Evolutionary conservation across 345 rosid species (phyloP).

Genomic region (Excoecaria cochinchinensis): DNA sequence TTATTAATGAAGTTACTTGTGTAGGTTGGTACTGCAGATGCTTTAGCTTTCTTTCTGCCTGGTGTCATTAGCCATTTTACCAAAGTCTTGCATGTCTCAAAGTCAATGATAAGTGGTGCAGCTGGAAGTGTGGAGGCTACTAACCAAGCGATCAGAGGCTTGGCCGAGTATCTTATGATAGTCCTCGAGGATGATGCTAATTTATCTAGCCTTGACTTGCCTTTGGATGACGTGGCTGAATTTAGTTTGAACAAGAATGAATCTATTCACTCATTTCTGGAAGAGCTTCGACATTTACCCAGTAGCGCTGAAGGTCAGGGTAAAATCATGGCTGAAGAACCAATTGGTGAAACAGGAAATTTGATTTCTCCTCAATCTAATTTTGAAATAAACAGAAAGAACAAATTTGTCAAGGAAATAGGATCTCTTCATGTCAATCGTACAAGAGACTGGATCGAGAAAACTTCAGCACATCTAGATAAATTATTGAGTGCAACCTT

Average conservation of each 20-base stretch:
- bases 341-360: constrained; percentile 31
- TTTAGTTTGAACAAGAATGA: constrained; percentile 31
- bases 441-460: constrained; percentile 74
- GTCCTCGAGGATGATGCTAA: constrained; percentile 77
- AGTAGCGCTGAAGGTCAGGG: constrained; percentile 39
- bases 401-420: constrained; percentile 30
- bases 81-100: constrained; percentile 73
- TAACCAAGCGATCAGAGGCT: constrained; percentile 77
- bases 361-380: constrained; percentile 24
- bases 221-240: constrained; percentile 28
- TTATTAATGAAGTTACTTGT: constrained; percentile 18
- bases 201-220: constrained; percentile 35
- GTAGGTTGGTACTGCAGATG: constrained; percentile 87
- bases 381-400: constrained; percentile 27
- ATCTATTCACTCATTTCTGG: constrained; percentile 52
- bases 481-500: constrained; percentile 67
- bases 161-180: constrained; percentile 89
- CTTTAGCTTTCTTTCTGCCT: constrained; percentile 90
- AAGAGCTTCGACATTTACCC: constrained; percentile 66
- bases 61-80: constrained; percentile 87
- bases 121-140: constrained; percentile 81
- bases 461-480: constrained; percentile 61
- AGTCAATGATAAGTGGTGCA: constrained; percentile 86
- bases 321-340: constrained; percentile 30
- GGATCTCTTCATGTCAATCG: constrained; percentile 70